Evolutionary conservation across 768 basidiomycete species (phyloP), one percentile per base, ranked within the genome.

Genomic region (Suillus luteus): DNA sequence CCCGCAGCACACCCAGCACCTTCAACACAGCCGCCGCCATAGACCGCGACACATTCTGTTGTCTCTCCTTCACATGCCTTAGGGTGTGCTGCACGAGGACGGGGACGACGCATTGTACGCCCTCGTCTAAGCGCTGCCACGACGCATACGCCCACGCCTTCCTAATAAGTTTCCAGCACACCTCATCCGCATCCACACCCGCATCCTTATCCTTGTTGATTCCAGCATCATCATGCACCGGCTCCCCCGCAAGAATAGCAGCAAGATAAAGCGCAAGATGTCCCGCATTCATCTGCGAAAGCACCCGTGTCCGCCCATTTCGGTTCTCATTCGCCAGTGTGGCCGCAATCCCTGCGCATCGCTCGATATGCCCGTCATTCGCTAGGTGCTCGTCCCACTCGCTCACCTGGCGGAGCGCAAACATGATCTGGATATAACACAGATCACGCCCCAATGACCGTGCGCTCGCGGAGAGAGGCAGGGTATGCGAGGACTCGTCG

Each of bases 361-460:
- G 51, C 9, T 52, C 31, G 3, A 52, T 17, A 17, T 52, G 51
- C 17, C 51, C 51, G 17, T 52, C 51, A 17, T 52, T 52, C 10
- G 17, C 17, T 33, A 52, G 6, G 31, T 33, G 33, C 31, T 52
- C 51, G 17, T 33, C 17, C 52, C 52, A 54, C 11, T 19, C n/a
- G 19, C 10, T 5, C 0, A 17, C 10, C 31, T 54, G 52, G 17
- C 3, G 31, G 19, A 62, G 46, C 22, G 61, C 31, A 38, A 62
- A 55, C 14, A 62, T 33, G 1, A 62, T 55, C 11, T 55, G 31
- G 15, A 55, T 15, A 22, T 62, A 62, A 27, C 61, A 58, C 9
- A 62, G 17, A 31, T 62, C 61, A 14, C 51, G 49, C 19, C 41
- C 38, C 1, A 1, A 33, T 33, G 52, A 33, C 31, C 10, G 52